Evolutionary conservation across 2,329 filamentous ascomycete species (phyloP).

Genomic region (Pseudocercospora ulei): DNA sequence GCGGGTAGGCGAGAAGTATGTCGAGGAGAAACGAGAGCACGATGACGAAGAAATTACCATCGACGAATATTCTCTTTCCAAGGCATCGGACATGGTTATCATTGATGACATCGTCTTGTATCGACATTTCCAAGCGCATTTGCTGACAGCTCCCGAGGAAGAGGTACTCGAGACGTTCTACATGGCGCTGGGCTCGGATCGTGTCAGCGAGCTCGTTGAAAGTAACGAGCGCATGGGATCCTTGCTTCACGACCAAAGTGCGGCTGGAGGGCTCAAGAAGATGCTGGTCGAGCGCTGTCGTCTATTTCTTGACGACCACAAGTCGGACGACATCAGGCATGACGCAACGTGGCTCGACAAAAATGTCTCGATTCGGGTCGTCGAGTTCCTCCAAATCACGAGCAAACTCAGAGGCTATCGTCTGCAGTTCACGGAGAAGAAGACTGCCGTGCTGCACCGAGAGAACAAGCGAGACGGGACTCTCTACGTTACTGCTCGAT

Average conservation of each 20-base stretch:
- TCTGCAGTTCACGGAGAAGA: constrained; percentile 61
- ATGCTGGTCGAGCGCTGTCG: constrained; percentile 80
- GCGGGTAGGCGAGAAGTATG: constrained; percentile 45
- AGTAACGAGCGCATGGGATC: constrained; percentile 65
- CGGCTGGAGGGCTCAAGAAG: constrained; percentile 61
- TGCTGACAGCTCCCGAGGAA: constrained; percentile 83
- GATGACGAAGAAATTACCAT: constrained; percentile 47
- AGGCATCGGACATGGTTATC: constrained; percentile 63
- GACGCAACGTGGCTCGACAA: constrained; percentile 86
- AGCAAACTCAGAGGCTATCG: constrained; percentile 62
- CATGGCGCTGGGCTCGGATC: constrained; percentile 63
- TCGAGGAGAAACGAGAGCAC: constrained; percentile 34
- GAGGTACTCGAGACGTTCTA: constrained; percentile 81
- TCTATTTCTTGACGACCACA: constrained; percentile 79
- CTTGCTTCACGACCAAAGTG: constrained; percentile 55
- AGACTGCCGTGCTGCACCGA: constrained; percentile 59
- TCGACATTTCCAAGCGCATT: constrained; percentile 70
- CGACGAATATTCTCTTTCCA: constrained; percentile 67
- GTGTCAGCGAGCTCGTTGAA: constrained; percentile 66
- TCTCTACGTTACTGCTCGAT: constrained; percentile 66
- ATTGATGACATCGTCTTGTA: constrained; percentile 85
- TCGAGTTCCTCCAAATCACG: constrained; percentile 66
- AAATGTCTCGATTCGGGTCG: constrained; percentile 66
- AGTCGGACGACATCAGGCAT: constrained; percentile 67
- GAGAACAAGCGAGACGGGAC: constrained; percentile 50